phyloP scores from a whole-genome alignment of 208 protist genomes.

The Crithidia bombi region DNA sequence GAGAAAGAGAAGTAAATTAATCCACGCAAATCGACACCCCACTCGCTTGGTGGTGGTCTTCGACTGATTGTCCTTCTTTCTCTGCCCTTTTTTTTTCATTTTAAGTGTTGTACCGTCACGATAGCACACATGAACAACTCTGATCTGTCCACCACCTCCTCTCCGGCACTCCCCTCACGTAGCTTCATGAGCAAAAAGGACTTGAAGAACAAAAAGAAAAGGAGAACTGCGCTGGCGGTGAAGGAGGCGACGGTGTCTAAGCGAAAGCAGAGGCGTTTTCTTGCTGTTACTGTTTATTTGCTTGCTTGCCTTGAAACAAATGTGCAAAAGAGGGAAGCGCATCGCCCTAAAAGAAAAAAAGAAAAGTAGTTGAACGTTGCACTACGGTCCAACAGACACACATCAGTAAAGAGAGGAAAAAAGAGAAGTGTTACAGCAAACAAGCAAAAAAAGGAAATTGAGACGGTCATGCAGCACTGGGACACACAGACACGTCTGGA shows the following conservation, averaged over 20 bases:
- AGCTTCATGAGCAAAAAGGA: background rate
- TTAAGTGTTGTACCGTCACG: slow-evolving; percentile 10
- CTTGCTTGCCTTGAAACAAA: background rate
- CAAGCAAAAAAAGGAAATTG: background rate
- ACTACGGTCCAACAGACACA: background rate
- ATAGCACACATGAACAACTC: slow-evolving; percentile 13
- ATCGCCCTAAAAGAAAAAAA: slow-evolving; percentile 12
- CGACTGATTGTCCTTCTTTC: too few species aligned
- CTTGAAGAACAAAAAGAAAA: background rate
- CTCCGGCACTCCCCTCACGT: background rate
- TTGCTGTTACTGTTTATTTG: background rate
- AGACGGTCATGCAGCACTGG: background rate
- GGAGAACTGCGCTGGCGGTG: background rate
- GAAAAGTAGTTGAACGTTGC: background rate
- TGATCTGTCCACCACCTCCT: background rate
- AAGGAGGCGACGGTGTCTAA: slow-evolving; percentile 6
- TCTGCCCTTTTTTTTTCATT: slow-evolving; percentile 11
- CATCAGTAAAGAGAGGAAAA: background rate
- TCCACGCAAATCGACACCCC: too few species aligned
- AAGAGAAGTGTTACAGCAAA: too few species aligned
- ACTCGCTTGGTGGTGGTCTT: too few species aligned
- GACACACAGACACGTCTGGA: too few species aligned
- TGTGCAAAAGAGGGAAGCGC: slow-evolving; percentile 6
- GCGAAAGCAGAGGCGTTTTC: slow-evolving; percentile 10
- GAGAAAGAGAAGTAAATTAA: too few species aligned